Evolutionary conservation across 768 basidiomycete genomes (phyloP), one percentile per base, ranked within the genome.

Genomic region (Fibroporia radiculosa): DNA sequence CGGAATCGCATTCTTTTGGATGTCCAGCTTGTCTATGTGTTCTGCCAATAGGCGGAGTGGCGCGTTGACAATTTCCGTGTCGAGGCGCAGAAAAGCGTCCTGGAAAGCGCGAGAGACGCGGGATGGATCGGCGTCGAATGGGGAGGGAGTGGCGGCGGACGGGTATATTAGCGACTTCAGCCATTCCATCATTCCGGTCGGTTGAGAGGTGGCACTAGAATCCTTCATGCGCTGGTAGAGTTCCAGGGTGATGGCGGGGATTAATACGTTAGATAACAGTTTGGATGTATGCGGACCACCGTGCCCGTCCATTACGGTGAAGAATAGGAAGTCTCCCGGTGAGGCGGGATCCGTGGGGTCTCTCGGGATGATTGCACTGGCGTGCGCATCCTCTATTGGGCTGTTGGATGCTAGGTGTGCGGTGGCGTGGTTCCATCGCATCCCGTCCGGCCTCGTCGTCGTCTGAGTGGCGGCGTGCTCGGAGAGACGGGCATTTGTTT

Each of bases 251-350:
- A 95, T 82, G 6, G 86, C 84, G 43, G 85, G 87, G 48, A 96
- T 86, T 47, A 98, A 75, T 37, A 84, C 75, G 44, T 82, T 81
- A 2, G 87, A 83, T 40, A 98, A 80, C 26, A 95, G 71, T 45
- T 78, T 75, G 11, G 89, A 92, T 2, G 95, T 98, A 41, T 89
- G 74, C 28, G 66, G 75, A 1, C 96, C 96, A 2, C 78, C 70
- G 60, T 98, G 96, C 2, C 93, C 92, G 54, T 93, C 92, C 81
- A 95, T 85, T 27, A 95, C 81, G 1, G 89, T 69, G 56, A 91
- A 93, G 64, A 95, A 86, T 33, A 91, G 69, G 48, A 85, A 74
- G 56, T 89, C 87, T 12, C 84, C 84, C 1, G 76, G 73, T 0
- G 69, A 69, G 3, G 75, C 70, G 8, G 74, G 69, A 52, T 82